Conservation (phyloP, 1,284 basidiomycete genomes). For the Leccinum solheimii region DNA sequence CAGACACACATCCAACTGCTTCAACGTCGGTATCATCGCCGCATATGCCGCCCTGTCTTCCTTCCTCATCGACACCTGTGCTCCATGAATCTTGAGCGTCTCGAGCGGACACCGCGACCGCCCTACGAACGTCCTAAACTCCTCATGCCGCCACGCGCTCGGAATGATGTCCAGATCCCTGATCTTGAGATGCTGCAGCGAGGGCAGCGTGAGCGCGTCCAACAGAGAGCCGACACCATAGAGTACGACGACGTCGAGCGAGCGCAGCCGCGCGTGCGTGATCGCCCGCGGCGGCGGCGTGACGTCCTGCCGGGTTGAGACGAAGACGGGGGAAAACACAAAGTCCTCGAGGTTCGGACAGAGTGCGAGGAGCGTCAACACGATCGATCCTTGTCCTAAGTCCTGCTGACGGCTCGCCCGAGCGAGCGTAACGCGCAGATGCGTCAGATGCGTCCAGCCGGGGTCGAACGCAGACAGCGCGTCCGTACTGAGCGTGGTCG, state of each 20-base stretch:
- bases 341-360: slow-evolving; percentile 20
- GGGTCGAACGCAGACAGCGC: slow-evolving; percentile 14
- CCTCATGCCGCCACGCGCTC: slow-evolving; percentile 14
- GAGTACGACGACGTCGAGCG: slow-evolving; percentile 18
- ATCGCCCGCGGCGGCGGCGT: background rate
- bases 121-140: slow-evolving; percentile 16
- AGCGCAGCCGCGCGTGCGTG: slow-evolving; percentile 10
- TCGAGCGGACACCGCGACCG: slow-evolving; percentile 24
- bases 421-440: slow-evolving; percentile 9
- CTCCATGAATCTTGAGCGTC: slow-evolving; percentile 18
- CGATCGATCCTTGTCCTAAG: background rate
- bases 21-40: slow-evolving; percentile 23
- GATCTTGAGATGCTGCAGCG: slow-evolving; percentile 9
- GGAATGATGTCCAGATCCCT: slow-evolving; percentile 20
- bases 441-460: slow-evolving; percentile 20
- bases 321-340: slow-evolving; percentile 14
- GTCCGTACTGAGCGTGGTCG: slow-evolving; percentile 2
- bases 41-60: slow-evolving; percentile 14
- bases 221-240: slow-evolving; percentile 14
- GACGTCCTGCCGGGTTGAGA: slow-evolving; percentile 2
- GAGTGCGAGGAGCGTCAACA: slow-evolving; percentile 18
- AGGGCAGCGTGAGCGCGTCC: slow-evolving; percentile 15
- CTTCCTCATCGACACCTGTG: slow-evolving; percentile 18
- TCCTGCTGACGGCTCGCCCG: background rate
- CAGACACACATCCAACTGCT: slow-evolving; percentile 19